Percentiles rank a stretch among this genome's conserved stretches.
Conservation (phyloP, 768 basidiomycete species). For the Mycena filopes region DNA sequence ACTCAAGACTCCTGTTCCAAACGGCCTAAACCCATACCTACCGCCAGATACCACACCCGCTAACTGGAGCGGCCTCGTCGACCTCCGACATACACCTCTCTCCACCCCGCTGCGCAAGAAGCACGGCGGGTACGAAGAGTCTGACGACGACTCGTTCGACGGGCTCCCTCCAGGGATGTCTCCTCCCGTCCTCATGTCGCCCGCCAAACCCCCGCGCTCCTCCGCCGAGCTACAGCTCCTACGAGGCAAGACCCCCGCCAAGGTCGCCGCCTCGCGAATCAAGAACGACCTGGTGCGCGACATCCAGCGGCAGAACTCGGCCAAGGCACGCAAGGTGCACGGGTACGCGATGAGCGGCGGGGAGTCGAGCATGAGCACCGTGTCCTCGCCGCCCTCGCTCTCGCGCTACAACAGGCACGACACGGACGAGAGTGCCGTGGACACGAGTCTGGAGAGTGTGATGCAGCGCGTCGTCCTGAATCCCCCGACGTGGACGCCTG, state of each 20-base stretch:
- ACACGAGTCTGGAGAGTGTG: conserved; percentile 75
- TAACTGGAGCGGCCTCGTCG: conserved; percentile 80
- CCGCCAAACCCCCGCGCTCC: conserved; percentile 60
- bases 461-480: conserved; percentile 70
- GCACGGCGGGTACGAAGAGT: conserved; percentile 42
- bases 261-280: conserved; percentile 77
- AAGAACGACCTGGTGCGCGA: conserved; percentile 69
- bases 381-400: conserved; percentile 77
- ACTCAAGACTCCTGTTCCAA: conserved; percentile 66
- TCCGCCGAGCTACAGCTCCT: conserved; percentile 57
- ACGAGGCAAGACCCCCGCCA: conserved; percentile 73
- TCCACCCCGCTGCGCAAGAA: conserved; percentile 55
- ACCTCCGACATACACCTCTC: conserved; percentile 69
- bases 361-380: conserved; percentile 75
- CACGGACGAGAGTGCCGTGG: conserved; percentile 57
- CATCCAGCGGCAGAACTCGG: conserved; percentile 53
- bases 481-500: conserved; percentile 44
- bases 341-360: conserved; percentile 43
- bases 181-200: conserved; percentile 68
- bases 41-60: conserved; percentile 58
- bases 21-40: conserved; percentile 70
- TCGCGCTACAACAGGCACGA: conserved; percentile 65
- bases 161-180: conserved; percentile 67
- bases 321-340: conserved; percentile 38
- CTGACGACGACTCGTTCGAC: conserved; percentile 64